A percentile compares a stretch with the other conserved stretches of the same genome.
Evolutionary conservation across 306 rosid genomes (phyloP).

Genomic region (Senna siamea): DNA sequence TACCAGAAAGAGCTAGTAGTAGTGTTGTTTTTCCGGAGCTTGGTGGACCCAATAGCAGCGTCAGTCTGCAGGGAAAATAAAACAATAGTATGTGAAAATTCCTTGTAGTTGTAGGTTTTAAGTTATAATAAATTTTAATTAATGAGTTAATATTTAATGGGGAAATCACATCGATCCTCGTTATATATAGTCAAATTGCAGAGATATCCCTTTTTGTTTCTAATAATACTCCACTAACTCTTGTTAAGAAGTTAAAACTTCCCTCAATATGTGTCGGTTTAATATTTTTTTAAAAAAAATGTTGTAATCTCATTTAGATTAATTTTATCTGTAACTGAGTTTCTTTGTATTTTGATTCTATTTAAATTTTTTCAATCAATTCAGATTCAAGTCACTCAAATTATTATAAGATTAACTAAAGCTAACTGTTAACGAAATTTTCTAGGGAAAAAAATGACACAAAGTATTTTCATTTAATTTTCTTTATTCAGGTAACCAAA

Average conservation of each 20-base stretch:
- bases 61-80: slow-evolving; percentile 57
- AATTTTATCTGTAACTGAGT: background rate
- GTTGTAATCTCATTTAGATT: background rate
- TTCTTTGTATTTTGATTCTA: too few species aligned
- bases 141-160: background rate
- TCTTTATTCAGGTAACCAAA: background rate
- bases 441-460: background rate
- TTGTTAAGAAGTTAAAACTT: background rate
- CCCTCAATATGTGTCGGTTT: background rate
- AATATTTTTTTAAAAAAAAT: background rate
- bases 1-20: slow-evolving; percentile 89
- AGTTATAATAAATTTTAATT: background rate
- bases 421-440: background rate
- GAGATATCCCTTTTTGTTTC: background rate
- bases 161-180: background rate
- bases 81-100: slow-evolving; percentile 7
- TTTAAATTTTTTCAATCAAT: background rate
- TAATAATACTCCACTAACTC: background rate
- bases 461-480: background rate
- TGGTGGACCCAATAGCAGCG: slow-evolving; percentile 90
- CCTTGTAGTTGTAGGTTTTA: background rate
- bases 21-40: slow-evolving; percentile 96
- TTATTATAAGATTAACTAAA: background rate
- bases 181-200: background rate
- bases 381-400: background rate